Base-by-base conservation (phyloP, 2,329 filamentous ascomycete species). In the Phoma sp. region DNA sequence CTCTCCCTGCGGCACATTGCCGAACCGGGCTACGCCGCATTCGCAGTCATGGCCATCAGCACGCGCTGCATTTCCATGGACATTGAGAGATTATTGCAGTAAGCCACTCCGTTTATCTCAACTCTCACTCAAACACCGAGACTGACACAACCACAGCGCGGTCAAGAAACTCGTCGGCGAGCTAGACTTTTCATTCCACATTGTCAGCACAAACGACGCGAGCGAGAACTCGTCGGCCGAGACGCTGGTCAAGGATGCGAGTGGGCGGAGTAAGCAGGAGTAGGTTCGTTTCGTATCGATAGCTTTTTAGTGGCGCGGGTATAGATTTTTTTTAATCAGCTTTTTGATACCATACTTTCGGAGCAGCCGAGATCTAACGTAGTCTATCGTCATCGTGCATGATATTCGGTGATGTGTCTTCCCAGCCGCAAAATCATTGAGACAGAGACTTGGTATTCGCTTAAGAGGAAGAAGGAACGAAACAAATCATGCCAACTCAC, bases 41-140 rank as follows among this genome's bases (percentile, higher is more conserved):
- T 92, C 74, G 88, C 89, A 0, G 88, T 91, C 8, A 78, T 91
- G 62, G 88, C 92, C 68, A 85, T 92, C 35, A 88, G 87, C 58
- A 88, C 85, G 49, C 80, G 84, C 50, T 85, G 90, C 56, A 83
- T 92, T 32, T 84, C 84, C 55, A 88, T 88, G 63, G 89, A 92
- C 73, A 73, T 92, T 35, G 83, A 85, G 58, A 82, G 81, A 58
- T 71, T 92, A 52, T 78, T 91, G 58, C 77, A 43, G 69, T 71
- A 59, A 53, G 68, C 61, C 31, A 67, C 57, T 24, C 55, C 37
- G 1, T 25, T 9, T 25, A 4, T 25, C 38, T 25, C 3, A 15
- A 36, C n/a, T 25, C 38, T 17, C 6, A 9, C 13, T 6, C 7
- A 9, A n/a, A 1, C 19, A 7, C n/a, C 33, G 15, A 24, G 40